These are phyloP conservation scores for Cyclocybe cylindracea DNA, from an alignment of 768 basidiomycete species.

Conservation along the genomic window DNA sequence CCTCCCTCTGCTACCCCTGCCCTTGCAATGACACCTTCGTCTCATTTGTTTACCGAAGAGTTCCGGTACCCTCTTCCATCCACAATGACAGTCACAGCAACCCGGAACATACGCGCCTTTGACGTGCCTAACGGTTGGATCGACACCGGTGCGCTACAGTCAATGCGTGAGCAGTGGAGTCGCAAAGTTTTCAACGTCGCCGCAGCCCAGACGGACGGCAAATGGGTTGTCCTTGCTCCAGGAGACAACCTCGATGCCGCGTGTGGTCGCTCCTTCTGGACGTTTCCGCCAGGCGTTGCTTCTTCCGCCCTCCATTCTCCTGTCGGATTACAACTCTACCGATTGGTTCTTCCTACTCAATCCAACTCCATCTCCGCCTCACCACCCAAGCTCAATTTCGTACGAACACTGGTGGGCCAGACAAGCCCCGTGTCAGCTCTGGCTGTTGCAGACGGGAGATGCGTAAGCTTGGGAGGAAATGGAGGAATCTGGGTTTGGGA, in stretches of 20 bases:
- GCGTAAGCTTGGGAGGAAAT: slow-evolving; percentile 71
- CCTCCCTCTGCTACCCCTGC: slow-evolving; percentile 19
- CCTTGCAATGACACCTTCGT: slow-evolving; percentile 17
- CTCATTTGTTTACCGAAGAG: slow-evolving; percentile 22
- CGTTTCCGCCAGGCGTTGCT: slow-evolving; percentile 12
- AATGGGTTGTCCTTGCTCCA: slow-evolving; percentile 80
- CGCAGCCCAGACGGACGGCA: slow-evolving; percentile 82
- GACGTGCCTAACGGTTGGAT: slow-evolving; percentile 76
- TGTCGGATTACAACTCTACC: slow-evolving; percentile 71
- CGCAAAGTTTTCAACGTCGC: slow-evolving; percentile 71
- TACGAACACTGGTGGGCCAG: slow-evolving; percentile 73
- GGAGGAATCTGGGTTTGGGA: slow-evolving; percentile 89
- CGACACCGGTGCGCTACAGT: slow-evolving; percentile 59
- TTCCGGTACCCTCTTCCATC: slow-evolving; percentile 18
- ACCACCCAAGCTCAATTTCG: slow-evolving; percentile 66
- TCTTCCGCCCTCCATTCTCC: slow-evolving; percentile 35
- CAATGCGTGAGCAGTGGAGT: slow-evolving; percentile 75
- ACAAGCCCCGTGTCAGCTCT: slow-evolving; percentile 65
- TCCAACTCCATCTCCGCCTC: slow-evolving; percentile 50
- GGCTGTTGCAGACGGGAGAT: slow-evolving; percentile 79
- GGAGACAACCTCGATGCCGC: slow-evolving; percentile 32
- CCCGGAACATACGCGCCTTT: slow-evolving; percentile 66
- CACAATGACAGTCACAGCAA: slow-evolving; percentile 51
- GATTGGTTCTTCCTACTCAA: slow-evolving; percentile 57
- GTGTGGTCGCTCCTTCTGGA: slow-evolving; percentile 11